These are phyloP conservation scores for Rubia balearica DNA, from an alignment of 305 asterid genomes.

Conservation along the genomic window DNA sequence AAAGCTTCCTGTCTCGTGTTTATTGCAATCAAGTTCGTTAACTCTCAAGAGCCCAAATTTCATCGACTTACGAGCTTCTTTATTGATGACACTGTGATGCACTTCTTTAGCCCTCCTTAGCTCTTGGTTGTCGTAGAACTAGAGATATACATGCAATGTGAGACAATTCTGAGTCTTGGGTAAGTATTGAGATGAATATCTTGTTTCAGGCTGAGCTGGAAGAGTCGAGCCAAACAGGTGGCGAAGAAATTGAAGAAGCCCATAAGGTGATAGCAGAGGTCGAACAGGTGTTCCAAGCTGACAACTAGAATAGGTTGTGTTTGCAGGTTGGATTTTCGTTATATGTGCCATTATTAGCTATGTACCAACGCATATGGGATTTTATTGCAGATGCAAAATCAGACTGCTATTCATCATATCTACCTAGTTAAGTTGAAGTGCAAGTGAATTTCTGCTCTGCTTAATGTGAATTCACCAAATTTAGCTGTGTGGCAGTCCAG, in stretches of 20 bases:
- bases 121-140: not conserved
- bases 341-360: not conserved
- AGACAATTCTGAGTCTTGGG: not conserved
- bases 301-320: constrained; percentile 18
- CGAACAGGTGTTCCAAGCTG: constrained; percentile 46
- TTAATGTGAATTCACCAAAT: not conserved
- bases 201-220: constrained; percentile 56
- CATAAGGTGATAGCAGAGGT: constrained; percentile 45
- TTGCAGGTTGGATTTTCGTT: no score
- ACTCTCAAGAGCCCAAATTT: not conserved
- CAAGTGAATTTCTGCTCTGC: not conserved
- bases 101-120: not conserved
- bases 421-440: not conserved
- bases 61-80: not conserved
- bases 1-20: not conserved
- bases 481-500: not conserved
- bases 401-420: not conserved
- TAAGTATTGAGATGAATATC: not conserved
- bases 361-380: not conserved
- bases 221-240: constrained; percentile 52
- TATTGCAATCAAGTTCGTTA: not conserved
- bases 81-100: not conserved
- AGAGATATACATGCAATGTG: not conserved
- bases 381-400: not conserved
- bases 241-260: constrained; percentile 73